Evolutionary conservation across 345 rosid genomes (phyloP).

Genomic region (Moringa oleifera): DNA sequence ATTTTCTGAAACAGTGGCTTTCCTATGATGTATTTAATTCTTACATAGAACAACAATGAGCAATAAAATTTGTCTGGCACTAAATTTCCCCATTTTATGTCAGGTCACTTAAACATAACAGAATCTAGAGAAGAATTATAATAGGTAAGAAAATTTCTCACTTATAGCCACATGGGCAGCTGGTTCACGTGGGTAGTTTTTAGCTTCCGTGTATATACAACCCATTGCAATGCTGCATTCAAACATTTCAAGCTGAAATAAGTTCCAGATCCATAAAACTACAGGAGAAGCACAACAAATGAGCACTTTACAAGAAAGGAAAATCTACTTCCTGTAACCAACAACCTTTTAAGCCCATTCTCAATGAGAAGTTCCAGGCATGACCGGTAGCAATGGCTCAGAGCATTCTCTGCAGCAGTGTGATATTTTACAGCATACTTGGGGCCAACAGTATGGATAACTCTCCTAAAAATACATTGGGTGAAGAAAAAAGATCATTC

Average conservation of each 20-base stretch:
- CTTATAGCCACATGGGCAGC: conserved; percentile 99
- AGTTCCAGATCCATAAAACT: conserved; percentile 19
- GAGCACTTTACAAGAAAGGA: conserved; percentile 8
- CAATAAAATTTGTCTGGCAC: neutral
- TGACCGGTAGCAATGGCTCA: conserved; percentile 96
- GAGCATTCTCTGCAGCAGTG: conserved; percentile 98
- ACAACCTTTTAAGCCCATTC: conserved; percentile 75
- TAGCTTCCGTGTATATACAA: conserved; percentile 88
- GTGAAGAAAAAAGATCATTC: conserved; percentile 4
- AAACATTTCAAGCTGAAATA: conserved; percentile 22
- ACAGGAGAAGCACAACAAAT: neutral
- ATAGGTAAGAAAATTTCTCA: conserved; percentile 35
- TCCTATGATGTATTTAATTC: neutral
- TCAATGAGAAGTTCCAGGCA: conserved; percentile 94
- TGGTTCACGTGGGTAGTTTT: conserved; percentile 96
- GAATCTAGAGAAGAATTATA: conserved; percentile 7
- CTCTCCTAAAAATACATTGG: conserved; percentile 42
- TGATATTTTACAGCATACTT: conserved; percentile 96
- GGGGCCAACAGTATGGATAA: conserved; percentile 96
- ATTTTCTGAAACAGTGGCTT: no score
- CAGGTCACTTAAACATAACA: neutral
- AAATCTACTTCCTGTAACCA: conserved; percentile 13
- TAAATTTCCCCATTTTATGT: neutral
- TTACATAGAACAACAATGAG: neutral
- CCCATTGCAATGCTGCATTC: conserved; percentile 84